Base-by-base conservation (phyloP, 129 eudicot species). In the Escallonia herrerae region DNA sequence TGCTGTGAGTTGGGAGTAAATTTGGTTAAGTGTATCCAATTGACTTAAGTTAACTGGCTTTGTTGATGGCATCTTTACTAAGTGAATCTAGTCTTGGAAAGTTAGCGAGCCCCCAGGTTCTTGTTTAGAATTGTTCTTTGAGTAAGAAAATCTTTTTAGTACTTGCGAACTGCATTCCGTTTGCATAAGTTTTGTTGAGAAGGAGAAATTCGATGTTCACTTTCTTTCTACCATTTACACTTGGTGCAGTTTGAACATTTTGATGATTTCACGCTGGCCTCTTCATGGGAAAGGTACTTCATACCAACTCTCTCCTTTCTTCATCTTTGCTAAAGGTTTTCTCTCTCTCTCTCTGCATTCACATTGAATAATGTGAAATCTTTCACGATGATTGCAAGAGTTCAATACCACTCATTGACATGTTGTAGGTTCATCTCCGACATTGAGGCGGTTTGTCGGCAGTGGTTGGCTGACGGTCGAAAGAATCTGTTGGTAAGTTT, bases 231-330 rank as follows among this genome's bases (percentile, higher is more conserved):
- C n/a, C 11, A 11, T 45, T 64, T 4, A 8, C 43, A 45, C 9
- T 43, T 54, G 43, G 8, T 71, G 80, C 87, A 91, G 97, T 72
- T 91, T 62, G 95, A 85, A 70, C 95, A 71, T 74, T 91, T 91
- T 73, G 95, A 91, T 73, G 96, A 91, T 82, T 91, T 87, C 60
- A 91, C 96, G 68, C 81, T 88, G 49, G 98, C 98, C 38, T 91
- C 96, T 40, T 88, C 96, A 65, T 91, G 98, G 98, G 97, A 91
- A 71, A 91, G 96, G 97, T 91, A 80, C 71, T 58, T 7, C 40
- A 22, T 60, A 46, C 39, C 33, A 38, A 64, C 64, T 45, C 7
- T 2, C 37, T 11, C 42, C 33, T 50, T 63, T 37, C 22, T 66
- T 56, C 75, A 50, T 66, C 33, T 22, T 22, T 22, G 33, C 33